Conservation (phyloP, 805 yeast species). For the Saccharomycopsis babjevae region DNA sequence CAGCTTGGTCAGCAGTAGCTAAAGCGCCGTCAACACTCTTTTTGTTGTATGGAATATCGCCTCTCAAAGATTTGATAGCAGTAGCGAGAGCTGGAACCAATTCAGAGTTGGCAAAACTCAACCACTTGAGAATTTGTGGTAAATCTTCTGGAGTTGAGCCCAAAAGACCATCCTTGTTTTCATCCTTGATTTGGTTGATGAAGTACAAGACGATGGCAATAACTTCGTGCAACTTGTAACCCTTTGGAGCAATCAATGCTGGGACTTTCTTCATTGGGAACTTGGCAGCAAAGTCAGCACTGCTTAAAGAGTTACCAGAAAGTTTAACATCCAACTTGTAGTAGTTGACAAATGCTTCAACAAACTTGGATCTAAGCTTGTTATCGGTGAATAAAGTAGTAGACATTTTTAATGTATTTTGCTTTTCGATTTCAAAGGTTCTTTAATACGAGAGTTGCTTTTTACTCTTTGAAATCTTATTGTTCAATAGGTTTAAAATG, state of each 20-base stretch:
- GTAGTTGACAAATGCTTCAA: conserved; percentile 4
- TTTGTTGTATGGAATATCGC: conserved; percentile 11
- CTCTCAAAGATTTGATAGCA: conserved; percentile 40
- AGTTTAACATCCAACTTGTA: conserved; percentile 10
- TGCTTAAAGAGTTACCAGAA: conserved; percentile 42
- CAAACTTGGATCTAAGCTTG: conserved; percentile 4
- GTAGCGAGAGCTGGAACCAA: conserved; percentile 25
- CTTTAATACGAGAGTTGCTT: too few species aligned
- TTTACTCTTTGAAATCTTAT: too few species aligned
- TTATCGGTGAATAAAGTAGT: conserved; percentile 8
- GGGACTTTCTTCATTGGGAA: conserved; percentile 15
- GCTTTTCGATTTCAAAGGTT: too few species aligned
- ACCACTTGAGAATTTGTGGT: conserved; percentile 13
- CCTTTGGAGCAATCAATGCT: conserved; percentile 10
- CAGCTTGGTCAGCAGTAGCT: conserved; percentile 2
- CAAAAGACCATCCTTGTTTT: conserved; percentile 2
- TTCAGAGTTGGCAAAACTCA: conserved; percentile 11
- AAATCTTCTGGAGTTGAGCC: conserved; percentile 18
- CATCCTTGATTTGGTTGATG: conserved; percentile 5
- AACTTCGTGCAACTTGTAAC: conserved; percentile 10
- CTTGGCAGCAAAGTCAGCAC: conserved; percentile 32
- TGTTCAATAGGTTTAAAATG: too few species aligned
- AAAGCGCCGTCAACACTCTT: conserved; percentile 3
- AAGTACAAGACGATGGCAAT: conserved; percentile 12
- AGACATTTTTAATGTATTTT: neutral